These are phyloP conservation scores for Cyberlindnera maclurae DNA, from an alignment of 805 yeast genomes.

Conservation along the genomic window DNA sequence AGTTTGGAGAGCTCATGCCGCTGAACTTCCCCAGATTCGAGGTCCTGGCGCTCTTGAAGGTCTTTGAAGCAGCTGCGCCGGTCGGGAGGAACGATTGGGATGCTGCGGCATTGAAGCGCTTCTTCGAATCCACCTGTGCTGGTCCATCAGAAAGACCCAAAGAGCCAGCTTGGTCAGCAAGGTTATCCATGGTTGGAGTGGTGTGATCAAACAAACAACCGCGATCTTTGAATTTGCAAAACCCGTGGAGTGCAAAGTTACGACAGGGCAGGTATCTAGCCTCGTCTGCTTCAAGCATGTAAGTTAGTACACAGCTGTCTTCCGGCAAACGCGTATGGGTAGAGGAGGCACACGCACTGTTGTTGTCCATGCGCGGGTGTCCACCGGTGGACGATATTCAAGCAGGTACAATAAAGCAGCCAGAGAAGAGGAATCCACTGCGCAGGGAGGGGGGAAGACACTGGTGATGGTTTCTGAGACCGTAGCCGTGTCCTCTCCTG, in stretches of 20 bases:
- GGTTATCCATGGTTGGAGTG: slow-evolving; percentile 1
- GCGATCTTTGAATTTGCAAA: slow-evolving; percentile 78
- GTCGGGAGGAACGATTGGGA: slow-evolving; percentile 36
- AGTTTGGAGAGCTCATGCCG: slow-evolving; percentile 30
- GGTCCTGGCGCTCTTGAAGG: background rate
- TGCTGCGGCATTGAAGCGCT: slow-evolving; percentile 45
- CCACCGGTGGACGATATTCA: too few species aligned
- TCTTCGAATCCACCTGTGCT: slow-evolving; percentile 20
- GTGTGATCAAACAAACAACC: slow-evolving; percentile 65
- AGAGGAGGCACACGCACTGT: too few species aligned
- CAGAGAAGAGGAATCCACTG: too few species aligned
- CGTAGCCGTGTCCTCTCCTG: too few species aligned
- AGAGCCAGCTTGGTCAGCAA: background rate
- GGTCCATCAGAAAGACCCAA: background rate
- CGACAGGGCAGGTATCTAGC: slow-evolving; percentile 78
- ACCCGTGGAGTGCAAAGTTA: slow-evolving; percentile 80
- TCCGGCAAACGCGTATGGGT: too few species aligned
- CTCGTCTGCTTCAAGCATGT: slow-evolving; percentile 25
- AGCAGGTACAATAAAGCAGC: too few species aligned
- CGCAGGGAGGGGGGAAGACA: too few species aligned
- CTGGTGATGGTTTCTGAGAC: too few species aligned
- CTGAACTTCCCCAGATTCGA: slow-evolving; percentile 21
- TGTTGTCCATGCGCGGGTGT: too few species aligned
- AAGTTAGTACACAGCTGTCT: too few species aligned
- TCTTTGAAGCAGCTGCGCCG: background rate